Evolutionary conservation across 2,329 filamentous ascomycete species (phyloP).

Genomic region (Peltaster fructicola): DNA sequence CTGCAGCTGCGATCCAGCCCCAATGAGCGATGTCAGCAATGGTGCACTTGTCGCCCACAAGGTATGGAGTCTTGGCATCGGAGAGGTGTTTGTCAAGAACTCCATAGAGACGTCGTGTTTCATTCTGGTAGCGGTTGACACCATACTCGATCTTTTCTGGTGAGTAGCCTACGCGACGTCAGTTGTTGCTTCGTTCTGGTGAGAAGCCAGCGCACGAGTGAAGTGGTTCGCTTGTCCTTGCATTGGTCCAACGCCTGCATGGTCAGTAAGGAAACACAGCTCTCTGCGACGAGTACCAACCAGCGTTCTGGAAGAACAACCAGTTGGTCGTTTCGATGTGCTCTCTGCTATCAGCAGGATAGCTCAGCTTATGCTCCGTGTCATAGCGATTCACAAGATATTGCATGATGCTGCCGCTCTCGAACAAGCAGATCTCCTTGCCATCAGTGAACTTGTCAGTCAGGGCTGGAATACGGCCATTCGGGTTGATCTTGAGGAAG

Average conservation of each 20-base stretch:
- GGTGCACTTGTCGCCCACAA: conserved; percentile 48
- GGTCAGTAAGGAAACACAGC: conserved; percentile 16
- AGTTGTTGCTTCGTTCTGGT: conserved; percentile 4
- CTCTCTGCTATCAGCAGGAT: conserved; percentile 53
- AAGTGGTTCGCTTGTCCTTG: conserved; percentile 66
- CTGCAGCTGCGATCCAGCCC: conserved; percentile 52
- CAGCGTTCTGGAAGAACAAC: conserved; percentile 56
- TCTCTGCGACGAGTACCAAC: conserved; percentile 24
- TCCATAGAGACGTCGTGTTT: conserved; percentile 65
- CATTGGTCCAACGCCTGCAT: conserved; percentile 36
- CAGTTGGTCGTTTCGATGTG: conserved; percentile 61
- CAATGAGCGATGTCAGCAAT: conserved; percentile 64
- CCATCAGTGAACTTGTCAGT: conserved; percentile 65
- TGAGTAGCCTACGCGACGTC: conserved; percentile 37
- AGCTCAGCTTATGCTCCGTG: conserved; percentile 64
- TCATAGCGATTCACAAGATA: conserved; percentile 62
- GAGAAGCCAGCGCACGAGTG: conserved; percentile 26
- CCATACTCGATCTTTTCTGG: conserved; percentile 70
- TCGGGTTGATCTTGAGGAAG: conserved; percentile 86
- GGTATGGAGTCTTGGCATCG: conserved; percentile 30
- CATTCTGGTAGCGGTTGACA: conserved; percentile 64
- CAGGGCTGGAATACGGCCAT: conserved; percentile 75
- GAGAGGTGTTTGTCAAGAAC: conserved; percentile 56
- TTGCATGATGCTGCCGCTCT: conserved; percentile 67
- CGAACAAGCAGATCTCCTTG: conserved; percentile 57